phyloP scores from a whole-genome alignment of 768 basidiomycete genomes.

The Serpula lacrymans region DNA sequence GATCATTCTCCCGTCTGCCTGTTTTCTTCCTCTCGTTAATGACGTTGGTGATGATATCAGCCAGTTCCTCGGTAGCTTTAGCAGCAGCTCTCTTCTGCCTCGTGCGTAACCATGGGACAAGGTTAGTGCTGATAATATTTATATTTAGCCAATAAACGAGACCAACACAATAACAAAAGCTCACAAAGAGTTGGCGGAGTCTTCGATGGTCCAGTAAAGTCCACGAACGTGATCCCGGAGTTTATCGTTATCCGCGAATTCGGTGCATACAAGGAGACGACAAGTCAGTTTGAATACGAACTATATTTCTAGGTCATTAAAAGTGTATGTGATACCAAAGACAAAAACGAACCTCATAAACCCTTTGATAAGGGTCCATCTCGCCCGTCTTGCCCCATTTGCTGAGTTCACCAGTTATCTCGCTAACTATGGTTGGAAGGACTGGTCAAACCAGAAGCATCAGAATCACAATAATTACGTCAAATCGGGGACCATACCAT shows the following conservation, averaged over 20 bases:
- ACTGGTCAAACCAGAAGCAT: no score
- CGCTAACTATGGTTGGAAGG: no score
- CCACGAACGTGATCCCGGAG: slow-evolving; percentile 20
- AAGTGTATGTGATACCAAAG: background rate
- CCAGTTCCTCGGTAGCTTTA: no score
- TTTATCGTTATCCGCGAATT: slow-evolving; percentile 26
- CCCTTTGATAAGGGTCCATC: slow-evolving; percentile 31
- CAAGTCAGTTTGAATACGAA: slow-evolving; percentile 35
- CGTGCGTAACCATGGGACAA: slow-evolving; percentile 36
- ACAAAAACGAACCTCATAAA: slow-evolving; percentile 27
- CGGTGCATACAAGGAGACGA: slow-evolving; percentile 32
- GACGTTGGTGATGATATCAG: no score
- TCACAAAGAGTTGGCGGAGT: no score
- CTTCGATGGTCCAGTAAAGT: slow-evolving; percentile 31
- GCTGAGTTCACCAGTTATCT: no score
- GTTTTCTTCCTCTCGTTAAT: no score
- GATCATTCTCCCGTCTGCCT: no score
- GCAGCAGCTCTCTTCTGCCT: slow-evolving; percentile 28
- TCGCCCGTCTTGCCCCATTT: slow-evolving; percentile 18
- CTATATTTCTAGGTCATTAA: slow-evolving; percentile 12
- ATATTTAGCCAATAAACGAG: no score
- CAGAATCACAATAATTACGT: no score
- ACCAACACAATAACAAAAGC: no score
- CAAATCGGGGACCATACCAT: no score
- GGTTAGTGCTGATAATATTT: slow-evolving; percentile 27